These are phyloP conservation scores for Podospora fimiseda DNA, from an alignment of 495 filamentous ascomycete species.

Conservation along the genomic window DNA sequence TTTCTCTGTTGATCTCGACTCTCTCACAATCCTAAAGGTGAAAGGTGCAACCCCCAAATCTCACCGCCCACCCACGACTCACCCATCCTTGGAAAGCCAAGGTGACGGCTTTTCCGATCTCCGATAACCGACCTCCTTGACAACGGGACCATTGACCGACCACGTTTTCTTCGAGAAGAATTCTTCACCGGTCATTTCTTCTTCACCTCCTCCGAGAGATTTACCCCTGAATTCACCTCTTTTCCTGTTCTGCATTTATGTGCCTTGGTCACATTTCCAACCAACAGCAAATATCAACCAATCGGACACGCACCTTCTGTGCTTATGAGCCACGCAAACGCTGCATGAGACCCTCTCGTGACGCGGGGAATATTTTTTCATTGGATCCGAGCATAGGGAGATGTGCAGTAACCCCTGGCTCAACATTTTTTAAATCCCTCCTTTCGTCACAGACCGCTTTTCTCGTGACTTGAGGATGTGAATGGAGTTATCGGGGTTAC, in stretches of 20 bases:
- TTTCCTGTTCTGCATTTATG: neutral
- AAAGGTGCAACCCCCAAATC: neutral
- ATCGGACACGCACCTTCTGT: no score
- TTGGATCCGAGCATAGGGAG: constrained; percentile 10
- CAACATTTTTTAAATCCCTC: neutral
- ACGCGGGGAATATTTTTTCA: constrained; percentile 6
- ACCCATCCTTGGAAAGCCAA: neutral
- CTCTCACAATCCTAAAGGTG: neutral
- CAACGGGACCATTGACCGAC: neutral
- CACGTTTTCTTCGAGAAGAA: neutral
- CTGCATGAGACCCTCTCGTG: constrained; percentile 21
- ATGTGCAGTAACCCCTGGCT: constrained; percentile 1
- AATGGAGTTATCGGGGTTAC: neutral
- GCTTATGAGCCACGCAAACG: constrained; percentile 7
- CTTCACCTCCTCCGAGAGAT: neutral
- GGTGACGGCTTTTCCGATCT: neutral
- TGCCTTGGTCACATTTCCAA: neutral
- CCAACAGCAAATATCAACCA: no score
- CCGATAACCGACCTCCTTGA: constrained; percentile 1
- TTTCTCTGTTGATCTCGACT: no score
- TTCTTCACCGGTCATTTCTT: neutral
- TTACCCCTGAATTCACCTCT: neutral
- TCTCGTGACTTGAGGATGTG: neutral
- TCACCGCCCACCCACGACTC: neutral
- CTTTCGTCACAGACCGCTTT: neutral